These are phyloP conservation scores for Candolleomyces efflorescens DNA, from an alignment of 768 basidiomycete genomes.

Conservation along the genomic window DNA sequence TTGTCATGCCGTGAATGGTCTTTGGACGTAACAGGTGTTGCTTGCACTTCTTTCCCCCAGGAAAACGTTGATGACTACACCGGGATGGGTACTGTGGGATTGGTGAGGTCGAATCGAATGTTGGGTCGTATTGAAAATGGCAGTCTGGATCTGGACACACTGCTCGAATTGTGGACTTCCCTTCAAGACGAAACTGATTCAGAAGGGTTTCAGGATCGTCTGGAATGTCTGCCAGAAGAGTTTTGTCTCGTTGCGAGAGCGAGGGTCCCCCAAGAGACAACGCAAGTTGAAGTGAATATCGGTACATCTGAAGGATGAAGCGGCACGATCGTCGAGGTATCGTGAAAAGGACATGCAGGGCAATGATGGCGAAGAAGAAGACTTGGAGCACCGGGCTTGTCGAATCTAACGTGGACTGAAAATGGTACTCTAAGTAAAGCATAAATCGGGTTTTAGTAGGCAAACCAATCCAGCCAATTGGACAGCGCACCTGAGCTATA, in stretches of 20 bases:
- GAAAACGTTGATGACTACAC: slow-evolving; percentile 8
- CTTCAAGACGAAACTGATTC: slow-evolving; percentile 4
- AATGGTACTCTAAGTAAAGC: not conserved
- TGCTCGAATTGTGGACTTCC: slow-evolving; percentile 9
- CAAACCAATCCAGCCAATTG: not conserved
- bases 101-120: not conserved
- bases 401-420: not conserved
- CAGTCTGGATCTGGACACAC: slow-evolving; percentile 14
- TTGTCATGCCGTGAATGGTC: not conserved
- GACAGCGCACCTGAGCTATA: not conserved
- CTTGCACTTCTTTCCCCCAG: slow-evolving; percentile 6
- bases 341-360: not conserved
- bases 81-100: slow-evolving; percentile 11
- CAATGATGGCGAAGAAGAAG: not conserved
- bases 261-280: not conserved
- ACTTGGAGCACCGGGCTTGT: not conserved
- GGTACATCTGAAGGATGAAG: not conserved
- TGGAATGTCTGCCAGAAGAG: not conserved
- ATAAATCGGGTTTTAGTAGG: not conserved
- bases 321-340: not conserved
- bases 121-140: slow-evolving; percentile 12
- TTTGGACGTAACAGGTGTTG: slow-evolving; percentile 6
- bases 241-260: not conserved
- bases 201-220: not conserved
- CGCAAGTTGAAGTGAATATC: not conserved